A percentile compares a stretch with the other conserved stretches of the same genome.
phyloP scores from a whole-genome alignment of 345 rosid genomes.

The Durio zibethinus region DNA sequence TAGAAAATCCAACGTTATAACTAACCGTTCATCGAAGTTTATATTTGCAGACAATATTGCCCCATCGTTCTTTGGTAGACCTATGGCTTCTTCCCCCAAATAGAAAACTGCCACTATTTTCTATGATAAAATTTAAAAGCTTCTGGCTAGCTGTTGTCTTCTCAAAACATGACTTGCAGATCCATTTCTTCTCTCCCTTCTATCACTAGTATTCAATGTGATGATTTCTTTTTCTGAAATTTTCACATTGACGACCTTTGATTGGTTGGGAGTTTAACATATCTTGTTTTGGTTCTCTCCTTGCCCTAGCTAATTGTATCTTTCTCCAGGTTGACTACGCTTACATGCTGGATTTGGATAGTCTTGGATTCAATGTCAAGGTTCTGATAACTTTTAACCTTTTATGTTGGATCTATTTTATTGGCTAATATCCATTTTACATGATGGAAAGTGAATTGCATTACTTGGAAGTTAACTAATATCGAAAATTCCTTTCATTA shows the following conservation, averaged over 20 bases:
- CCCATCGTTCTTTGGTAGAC: too few relatives aligned
- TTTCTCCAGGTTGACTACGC: conserved; percentile 77
- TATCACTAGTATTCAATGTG: background rate
- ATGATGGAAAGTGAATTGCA: background rate
- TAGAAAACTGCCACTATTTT: background rate
- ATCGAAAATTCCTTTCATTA: background rate
- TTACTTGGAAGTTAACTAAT: background rate
- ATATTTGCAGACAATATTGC: too few relatives aligned
- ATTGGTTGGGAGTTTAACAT: background rate
- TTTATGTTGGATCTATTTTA: background rate
- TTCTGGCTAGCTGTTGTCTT: background rate
- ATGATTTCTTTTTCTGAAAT: background rate
- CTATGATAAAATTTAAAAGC: background rate
- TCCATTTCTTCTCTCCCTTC: background rate
- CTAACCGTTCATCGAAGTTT: background rate
- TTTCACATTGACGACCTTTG: conserved; percentile 1
- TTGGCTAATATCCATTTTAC: too few relatives aligned
- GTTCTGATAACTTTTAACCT: conserved; percentile 29
- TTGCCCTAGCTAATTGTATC: conserved; percentile 11
- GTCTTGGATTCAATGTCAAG: conserved; percentile 93
- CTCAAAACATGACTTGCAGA: background rate
- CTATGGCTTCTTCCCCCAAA: background rate
- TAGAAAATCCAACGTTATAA: background rate
- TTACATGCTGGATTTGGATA: conserved; percentile 81
- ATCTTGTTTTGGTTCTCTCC: background rate